phyloP scores from a whole-genome alignment of 106 monocot species.

The Dioscorea zingiberensis region DNA sequence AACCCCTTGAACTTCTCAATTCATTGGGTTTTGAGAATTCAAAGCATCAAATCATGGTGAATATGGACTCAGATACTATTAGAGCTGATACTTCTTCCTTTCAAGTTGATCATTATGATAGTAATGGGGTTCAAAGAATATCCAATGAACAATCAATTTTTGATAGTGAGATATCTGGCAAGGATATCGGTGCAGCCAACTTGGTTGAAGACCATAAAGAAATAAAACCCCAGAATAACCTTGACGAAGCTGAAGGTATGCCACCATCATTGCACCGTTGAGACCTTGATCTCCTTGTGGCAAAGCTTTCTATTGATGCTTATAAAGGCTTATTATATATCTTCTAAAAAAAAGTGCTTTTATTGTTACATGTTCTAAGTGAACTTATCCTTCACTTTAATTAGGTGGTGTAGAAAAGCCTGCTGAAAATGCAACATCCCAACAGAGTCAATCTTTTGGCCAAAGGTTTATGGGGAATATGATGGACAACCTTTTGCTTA shows the following conservation, averaged over 20 bases:
- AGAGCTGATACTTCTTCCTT: constrained; percentile 19
- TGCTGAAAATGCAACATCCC: constrained; percentile 30
- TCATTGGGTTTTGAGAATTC: constrained; percentile 71
- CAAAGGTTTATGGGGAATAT: constrained; percentile 84
- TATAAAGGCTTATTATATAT: too few species aligned
- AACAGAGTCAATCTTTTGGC: constrained; percentile 75
- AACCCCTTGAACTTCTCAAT: constrained; percentile 94
- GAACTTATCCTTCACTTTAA: too few species aligned
- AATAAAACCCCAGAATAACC: constrained; percentile 10
- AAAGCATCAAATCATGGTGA: constrained; percentile 21
- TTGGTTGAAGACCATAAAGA: constrained; percentile 31
- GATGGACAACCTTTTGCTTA: constrained; percentile 82
- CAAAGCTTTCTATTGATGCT: too few species aligned
- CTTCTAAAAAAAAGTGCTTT: too few species aligned
- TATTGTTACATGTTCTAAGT: too few species aligned
- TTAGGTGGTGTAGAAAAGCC: constrained; percentile 27
- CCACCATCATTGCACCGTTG: not conserved
- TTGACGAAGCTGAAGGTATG: constrained; percentile 70
- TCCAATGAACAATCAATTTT: constrained; percentile 9
- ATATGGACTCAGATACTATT: constrained; percentile 21
- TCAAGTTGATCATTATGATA: constrained; percentile 25
- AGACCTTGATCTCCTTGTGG: too few species aligned
- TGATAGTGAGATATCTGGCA: constrained; percentile 28
- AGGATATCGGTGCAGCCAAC: constrained; percentile 3
- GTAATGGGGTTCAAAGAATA: constrained; percentile 15